Conservation (phyloP, 2,329 filamentous ascomycete species). For the Colletotrichum spinosum region DNA sequence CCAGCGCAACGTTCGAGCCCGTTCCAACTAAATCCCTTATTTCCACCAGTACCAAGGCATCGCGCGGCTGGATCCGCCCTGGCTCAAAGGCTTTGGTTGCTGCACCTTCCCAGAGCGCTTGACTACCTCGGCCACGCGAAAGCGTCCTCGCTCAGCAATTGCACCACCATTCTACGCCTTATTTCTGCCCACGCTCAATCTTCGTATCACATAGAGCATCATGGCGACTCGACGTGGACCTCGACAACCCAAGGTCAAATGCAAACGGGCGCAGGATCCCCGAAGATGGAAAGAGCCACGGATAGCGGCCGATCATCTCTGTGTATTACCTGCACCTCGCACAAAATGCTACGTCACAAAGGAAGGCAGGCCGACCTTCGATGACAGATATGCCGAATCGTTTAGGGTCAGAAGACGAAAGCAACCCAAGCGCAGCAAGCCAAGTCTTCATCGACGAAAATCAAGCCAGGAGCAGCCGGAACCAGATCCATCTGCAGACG, state of each 20-base stretch:
- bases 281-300: conserved; percentile 30
- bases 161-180: no score
- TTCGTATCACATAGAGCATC: no score
- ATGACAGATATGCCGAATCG: conserved; percentile 7
- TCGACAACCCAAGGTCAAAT: no score
- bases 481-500: neutral
- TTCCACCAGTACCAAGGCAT: neutral
- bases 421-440: conserved; percentile 13
- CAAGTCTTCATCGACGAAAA: neutral
- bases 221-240: no score
- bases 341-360: conserved; percentile 20
- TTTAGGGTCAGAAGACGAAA: conserved; percentile 11
- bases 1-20: conserved; percentile 8
- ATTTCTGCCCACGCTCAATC: no score
- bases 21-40: neutral
- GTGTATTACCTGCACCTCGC: neutral
- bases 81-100: conserved; percentile 6
- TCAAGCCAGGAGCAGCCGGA: neutral
- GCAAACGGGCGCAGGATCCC: no score
- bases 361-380: conserved; percentile 23
- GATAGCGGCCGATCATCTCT: conserved; percentile 24
- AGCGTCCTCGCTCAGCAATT: no score
- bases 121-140: neutral
- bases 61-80: conserved; percentile 15
- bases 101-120: conserved; percentile 14